A percentile compares a stretch with the other conserved stretches of the same genome.
Evolutionary conservation across 2,329 filamentous ascomycete genomes (phyloP).

Genomic region (Bipolaris cookei): DNA sequence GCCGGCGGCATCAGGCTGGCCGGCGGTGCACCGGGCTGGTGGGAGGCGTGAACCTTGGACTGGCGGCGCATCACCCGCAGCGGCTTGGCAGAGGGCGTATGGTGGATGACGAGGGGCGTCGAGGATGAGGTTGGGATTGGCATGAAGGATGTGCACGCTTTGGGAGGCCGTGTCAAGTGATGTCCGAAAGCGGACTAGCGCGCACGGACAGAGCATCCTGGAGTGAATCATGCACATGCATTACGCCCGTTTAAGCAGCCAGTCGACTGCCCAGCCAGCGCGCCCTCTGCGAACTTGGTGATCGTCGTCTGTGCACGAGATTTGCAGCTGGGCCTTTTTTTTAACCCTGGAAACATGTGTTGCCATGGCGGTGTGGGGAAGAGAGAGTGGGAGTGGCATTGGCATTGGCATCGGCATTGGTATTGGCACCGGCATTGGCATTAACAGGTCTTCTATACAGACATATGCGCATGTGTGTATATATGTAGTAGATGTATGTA

Average conservation of each 20-base stretch:
- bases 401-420: background rate
- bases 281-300: slow-evolving; percentile 13
- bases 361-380: slow-evolving; percentile 6
- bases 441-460: no score
- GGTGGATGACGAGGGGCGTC: background rate
- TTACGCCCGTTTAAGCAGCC: slow-evolving; percentile 23
- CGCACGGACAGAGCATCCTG: slow-evolving; percentile 23
- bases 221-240: slow-evolving; percentile 33
- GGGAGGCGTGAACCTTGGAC: background rate
- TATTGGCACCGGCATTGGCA: no score
- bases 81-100: background rate
- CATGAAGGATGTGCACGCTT: background rate
- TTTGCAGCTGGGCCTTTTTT: slow-evolving; percentile 8
- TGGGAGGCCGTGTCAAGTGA: slow-evolving; percentile 9
- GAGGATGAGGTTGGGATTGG: background rate
- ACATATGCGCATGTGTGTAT: no score
- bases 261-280: slow-evolving; percentile 19
- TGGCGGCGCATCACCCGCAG: background rate
- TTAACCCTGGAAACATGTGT: background rate
- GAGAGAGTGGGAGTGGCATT: background rate
- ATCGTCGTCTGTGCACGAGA: slow-evolving; percentile 10
- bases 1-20: background rate
- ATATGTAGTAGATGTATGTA: no score
- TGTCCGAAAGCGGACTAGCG: slow-evolving; percentile 18
- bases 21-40: background rate